phyloP scores from a whole-genome alignment of 345 rosid species.

The Ceriops decandra region DNA sequence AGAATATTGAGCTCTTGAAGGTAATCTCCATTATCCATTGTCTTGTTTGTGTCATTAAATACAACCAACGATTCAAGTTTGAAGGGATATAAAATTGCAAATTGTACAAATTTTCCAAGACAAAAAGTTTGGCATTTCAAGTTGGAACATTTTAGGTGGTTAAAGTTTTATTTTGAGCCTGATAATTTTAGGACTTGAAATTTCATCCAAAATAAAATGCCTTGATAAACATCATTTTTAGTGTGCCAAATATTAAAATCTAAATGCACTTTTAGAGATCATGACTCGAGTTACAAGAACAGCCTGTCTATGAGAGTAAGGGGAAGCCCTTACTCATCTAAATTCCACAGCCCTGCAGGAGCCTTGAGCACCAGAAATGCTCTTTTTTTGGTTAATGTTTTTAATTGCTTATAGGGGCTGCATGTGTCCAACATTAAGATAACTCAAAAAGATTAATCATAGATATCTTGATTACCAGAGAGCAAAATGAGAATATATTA shows the following conservation, averaged over 20 bases:
- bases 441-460: background rate
- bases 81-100: no score
- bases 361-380: background rate
- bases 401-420: background rate
- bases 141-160: background rate
- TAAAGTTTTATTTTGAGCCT: background rate
- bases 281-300: no score
- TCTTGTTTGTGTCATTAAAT: no score
- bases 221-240: no score
- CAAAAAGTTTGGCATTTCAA: background rate
- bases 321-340: no score
- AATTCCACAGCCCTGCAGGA: no score
- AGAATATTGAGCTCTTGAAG: constrained; percentile 31
- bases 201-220: background rate
- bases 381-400: background rate
- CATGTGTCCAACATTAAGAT: background rate
- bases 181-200: background rate
- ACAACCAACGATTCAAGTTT: no score
- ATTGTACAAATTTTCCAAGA: no score
- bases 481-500: background rate
- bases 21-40: constrained; percentile 15
- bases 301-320: no score
- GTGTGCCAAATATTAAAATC: no score
- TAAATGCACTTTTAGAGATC: no score
- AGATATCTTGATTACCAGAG: background rate